Conservation (phyloP, 352 stramenopile genomes). For the Phytophthora tubulina region DNA sequence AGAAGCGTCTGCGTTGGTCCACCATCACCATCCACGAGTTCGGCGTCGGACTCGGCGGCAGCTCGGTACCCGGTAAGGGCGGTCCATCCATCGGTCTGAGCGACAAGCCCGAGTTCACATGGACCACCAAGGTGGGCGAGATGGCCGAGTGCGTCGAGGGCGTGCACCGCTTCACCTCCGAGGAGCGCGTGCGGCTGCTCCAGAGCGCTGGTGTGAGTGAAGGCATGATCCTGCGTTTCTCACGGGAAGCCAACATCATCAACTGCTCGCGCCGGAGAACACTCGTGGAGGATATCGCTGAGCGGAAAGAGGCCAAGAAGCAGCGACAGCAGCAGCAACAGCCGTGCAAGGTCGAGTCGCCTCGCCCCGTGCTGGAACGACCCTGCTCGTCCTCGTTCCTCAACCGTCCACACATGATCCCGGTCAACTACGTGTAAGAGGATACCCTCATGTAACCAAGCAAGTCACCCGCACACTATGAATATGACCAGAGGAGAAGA, state of each 20-base stretch:
- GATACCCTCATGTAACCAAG: background rate
- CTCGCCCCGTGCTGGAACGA: conserved; percentile 29
- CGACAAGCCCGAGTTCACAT: conserved; percentile 64
- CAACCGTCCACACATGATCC: conserved; percentile 53
- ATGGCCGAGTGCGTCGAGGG: conserved; percentile 72
- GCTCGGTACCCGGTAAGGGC: conserved; percentile 57
- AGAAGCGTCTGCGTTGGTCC: conserved; percentile 63
- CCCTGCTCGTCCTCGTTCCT: conserved; percentile 48
- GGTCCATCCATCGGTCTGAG: conserved; percentile 63
- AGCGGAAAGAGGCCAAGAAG: conserved; percentile 47
- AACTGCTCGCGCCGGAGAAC: conserved; percentile 62
- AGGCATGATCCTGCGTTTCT: conserved; percentile 75
- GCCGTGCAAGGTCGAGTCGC: conserved; percentile 34
- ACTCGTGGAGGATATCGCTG: conserved; percentile 52
- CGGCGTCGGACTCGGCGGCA: conserved; percentile 58
- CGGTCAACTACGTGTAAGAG: conserved; percentile 57
- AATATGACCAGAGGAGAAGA: conserved; percentile 4
- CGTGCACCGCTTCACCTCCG: conserved; percentile 61
- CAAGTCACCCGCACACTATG: background rate
- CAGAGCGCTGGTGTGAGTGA: conserved; percentile 62
- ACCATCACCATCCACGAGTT: conserved; percentile 75
- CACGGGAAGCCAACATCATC: conserved; percentile 72
- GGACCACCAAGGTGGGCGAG: conserved; percentile 68
- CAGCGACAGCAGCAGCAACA: conserved; percentile 19
- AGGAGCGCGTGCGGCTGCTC: conserved; percentile 63